Evolutionary conservation across 495 filamentous ascomycete genomes (phyloP), one percentile per base, ranked within the genome.

Genomic region (Bathelium albidoporum): DNA sequence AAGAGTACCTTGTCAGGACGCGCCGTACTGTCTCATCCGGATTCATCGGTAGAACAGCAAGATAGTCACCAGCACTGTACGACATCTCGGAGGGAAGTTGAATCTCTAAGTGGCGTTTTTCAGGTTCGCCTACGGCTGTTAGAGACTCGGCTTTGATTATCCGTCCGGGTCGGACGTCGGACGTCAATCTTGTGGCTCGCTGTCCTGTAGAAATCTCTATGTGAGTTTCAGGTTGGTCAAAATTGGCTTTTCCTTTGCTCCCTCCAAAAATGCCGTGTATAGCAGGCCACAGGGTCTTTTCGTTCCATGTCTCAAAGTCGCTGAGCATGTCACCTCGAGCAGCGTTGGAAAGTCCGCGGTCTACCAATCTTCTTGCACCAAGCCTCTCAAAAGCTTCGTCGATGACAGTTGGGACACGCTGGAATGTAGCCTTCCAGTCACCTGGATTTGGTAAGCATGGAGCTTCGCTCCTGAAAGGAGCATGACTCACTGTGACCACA

Each of bases 51-150:
- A 90, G 74, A 11, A 91, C 78, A 1, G 87, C 85, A 0, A 93
- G 80, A 69, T 93, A 91, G 67, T 93, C 89, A 44, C 89, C 89
- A 20, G 85, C 81, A 43, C 78, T 77, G 71, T 91, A 92, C 4
- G 78, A 78, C 77, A 85, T 82, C 34, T 82, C 87, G 5, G 74
- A 77, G 0, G 88, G 88, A 0, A 92, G 74, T 58, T 82, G 76
- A 61, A 92, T 79, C 62, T 84, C 82, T 31, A 91, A 72, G 68
- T 89, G 81, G 34, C 81, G 80, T 75, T 90, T 90, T 32, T 76
- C 72, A 0, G 84, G 79, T 16, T 79, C 80, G 0, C 75, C 81
- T 0, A 78, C 70, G 0, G 79, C 74, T 0, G 85, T 87, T n/a
- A 90, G 76, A 1, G 79, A 16, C 31, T 64, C 65, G n/a, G 68